phyloP scores from a whole-genome alignment of 2,329 filamentous ascomycete species.

The Phyllosticta ampelicida region DNA sequence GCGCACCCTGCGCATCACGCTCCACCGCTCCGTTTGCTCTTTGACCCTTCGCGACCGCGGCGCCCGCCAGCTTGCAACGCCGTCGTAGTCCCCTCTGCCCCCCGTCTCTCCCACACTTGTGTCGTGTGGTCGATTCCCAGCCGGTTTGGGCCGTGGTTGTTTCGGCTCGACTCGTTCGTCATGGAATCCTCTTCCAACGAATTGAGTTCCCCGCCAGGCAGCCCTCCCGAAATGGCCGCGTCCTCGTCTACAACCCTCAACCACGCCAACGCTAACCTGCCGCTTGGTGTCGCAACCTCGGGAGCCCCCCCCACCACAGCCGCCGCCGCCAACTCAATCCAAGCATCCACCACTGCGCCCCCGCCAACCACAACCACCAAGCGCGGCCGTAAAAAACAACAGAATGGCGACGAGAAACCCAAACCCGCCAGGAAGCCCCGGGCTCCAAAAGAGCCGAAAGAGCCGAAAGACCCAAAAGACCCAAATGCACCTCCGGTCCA shows the following conservation, averaged over 20 bases:
- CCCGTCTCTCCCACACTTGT: no score
- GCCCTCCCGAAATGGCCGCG: conserved; percentile 15
- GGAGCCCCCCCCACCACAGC: conserved; percentile 19
- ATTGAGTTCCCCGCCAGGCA: conserved; percentile 27
- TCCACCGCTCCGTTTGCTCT: neutral
- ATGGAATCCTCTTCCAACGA: conserved; percentile 26
- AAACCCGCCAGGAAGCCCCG: conserved; percentile 36
- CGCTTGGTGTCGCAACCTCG: conserved; percentile 21
- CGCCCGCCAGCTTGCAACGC: neutral
- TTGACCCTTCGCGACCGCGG: neutral
- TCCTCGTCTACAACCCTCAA: neutral
- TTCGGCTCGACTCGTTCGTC: conserved; percentile 1
- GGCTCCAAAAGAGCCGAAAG: conserved; percentile 40
- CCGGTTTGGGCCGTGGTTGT: neutral
- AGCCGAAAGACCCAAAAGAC: no score
- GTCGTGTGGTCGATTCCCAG: neutral
- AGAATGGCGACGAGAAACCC: conserved; percentile 32
- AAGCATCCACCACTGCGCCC: conserved; percentile 13
- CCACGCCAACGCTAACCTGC: conserved; percentile 21
- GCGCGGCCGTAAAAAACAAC: conserved; percentile 34
- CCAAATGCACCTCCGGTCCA: conserved; percentile 31
- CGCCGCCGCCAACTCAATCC: conserved; percentile 19
- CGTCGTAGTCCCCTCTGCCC: neutral
- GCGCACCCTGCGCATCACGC: neutral
- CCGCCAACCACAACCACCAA: conserved; percentile 29